Conservation (phyloP, 116 monocot species). For the Zostera marina region DNA sequence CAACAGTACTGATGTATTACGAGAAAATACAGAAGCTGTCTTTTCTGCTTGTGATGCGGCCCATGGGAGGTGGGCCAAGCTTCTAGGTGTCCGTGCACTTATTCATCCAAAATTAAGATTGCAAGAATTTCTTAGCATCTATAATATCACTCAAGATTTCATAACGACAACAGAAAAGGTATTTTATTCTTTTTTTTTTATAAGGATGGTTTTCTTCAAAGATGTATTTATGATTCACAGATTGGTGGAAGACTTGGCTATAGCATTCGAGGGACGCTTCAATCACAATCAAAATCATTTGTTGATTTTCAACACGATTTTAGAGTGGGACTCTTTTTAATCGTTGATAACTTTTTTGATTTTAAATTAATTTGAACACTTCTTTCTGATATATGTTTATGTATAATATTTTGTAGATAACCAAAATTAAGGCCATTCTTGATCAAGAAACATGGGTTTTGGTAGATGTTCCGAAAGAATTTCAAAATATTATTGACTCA, state of each 20-base stretch:
- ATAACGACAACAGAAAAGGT: slow-evolving; percentile 93
- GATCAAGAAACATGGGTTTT: slow-evolving; percentile 98
- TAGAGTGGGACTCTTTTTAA: slow-evolving; percentile 34
- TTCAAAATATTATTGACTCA: slow-evolving; percentile 68
- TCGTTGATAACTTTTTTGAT: neutral
- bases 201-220: neutral
- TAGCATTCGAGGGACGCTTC: slow-evolving; percentile 86
- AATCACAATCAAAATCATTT: slow-evolving; percentile 88
- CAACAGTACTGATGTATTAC: slow-evolving; percentile 86
- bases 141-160: slow-evolving; percentile 76
- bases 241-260: slow-evolving; percentile 97
- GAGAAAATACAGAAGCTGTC: slow-evolving; percentile 98
- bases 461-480: slow-evolving; percentile 89
- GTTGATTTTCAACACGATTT: slow-evolving; percentile 93
- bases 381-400: neutral
- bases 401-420: slow-evolving; percentile 32
- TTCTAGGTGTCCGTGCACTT: slow-evolving; percentile 90
- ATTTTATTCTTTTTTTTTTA: slow-evolving; percentile 4
- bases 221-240: slow-evolving; percentile 14
- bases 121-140: slow-evolving; percentile 80
- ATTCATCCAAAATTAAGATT: slow-evolving; percentile 80
- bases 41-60: slow-evolving; percentile 97
- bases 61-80: slow-evolving; percentile 98
- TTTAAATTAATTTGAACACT: neutral
- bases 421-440: slow-evolving; percentile 91